Percentiles rank a stretch among this genome's conserved stretches.
phyloP scores from a whole-genome alignment of 768 basidiomycete species.

The Albatrellus ellisii region DNA sequence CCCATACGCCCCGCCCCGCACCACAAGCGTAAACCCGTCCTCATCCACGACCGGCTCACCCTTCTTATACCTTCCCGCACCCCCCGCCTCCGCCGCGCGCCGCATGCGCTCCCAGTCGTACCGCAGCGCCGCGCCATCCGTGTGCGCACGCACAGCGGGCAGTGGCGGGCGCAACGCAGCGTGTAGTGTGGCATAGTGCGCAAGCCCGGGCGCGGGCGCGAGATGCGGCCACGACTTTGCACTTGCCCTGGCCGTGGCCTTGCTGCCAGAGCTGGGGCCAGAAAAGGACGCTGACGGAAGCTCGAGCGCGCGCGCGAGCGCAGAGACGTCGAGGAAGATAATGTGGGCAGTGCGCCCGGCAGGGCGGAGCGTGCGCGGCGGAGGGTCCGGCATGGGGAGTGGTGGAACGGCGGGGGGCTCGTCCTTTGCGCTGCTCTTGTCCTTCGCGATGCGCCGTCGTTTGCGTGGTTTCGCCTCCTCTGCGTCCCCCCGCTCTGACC shows the following conservation, averaged over 20 bases:
- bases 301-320: constrained; percentile 52
- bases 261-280: background rate
- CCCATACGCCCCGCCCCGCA: constrained; percentile 84
- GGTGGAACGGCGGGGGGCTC: constrained; percentile 46
- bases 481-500: constrained; percentile 19
- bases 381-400: constrained; percentile 30
- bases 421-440: constrained; percentile 13
- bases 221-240: constrained; percentile 46
- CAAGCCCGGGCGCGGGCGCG: constrained; percentile 50
- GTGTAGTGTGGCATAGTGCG: constrained; percentile 58
- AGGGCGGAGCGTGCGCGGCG: constrained; percentile 42
- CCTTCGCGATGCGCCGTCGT: constrained; percentile 20
- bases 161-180: constrained; percentile 63
- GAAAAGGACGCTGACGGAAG: too few relatives aligned
- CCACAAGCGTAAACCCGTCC: constrained; percentile 91
- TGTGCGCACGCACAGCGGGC: constrained; percentile 59
- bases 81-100: constrained; percentile 25
- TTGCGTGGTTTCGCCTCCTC: constrained; percentile 19
- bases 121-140: constrained; percentile 61
- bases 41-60: constrained; percentile 88
- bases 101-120: constrained; percentile 65
- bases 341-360: constrained; percentile 65
- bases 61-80: constrained; percentile 56
- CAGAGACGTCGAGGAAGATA: constrained; percentile 56
- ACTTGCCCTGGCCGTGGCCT: constrained; percentile 34